These are phyloP conservation scores for Yamadazyma triangularis DNA, from an alignment of 1,139 yeast species.

Conservation along the genomic window DNA sequence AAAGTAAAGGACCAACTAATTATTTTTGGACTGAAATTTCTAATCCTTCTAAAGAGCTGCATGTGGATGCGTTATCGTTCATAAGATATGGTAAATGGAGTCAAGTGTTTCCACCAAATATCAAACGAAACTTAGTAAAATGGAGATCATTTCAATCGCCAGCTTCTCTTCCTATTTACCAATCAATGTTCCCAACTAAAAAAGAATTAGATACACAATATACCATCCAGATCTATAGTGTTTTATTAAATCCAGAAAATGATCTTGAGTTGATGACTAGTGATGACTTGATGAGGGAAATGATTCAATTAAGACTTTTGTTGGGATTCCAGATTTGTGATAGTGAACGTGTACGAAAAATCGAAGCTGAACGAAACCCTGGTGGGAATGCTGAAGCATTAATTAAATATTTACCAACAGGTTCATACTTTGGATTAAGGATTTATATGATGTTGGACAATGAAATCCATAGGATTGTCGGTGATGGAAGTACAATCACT, in stretches of 20 bases:
- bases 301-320: constrained; percentile 78
- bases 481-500: constrained; percentile 67
- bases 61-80: constrained; percentile 35
- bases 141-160: constrained; percentile 95
- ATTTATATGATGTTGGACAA: constrained; percentile 74
- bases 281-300: constrained; percentile 70
- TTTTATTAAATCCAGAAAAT: constrained; percentile 53
- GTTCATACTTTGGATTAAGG: constrained; percentile 49
- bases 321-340: constrained; percentile 89
- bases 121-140: constrained; percentile 64
- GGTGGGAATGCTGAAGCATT: constrained; percentile 50
- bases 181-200: constrained; percentile 69
- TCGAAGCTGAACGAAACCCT: constrained; percentile 59
- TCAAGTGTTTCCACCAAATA: constrained; percentile 73
- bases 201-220: constrained; percentile 62
- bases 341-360: constrained; percentile 59
- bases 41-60: constrained; percentile 63
- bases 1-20: constrained; percentile 13
- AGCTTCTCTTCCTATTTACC: constrained; percentile 81
- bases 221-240: constrained; percentile 61
- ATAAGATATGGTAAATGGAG: constrained; percentile 67
- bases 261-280: constrained; percentile 49
- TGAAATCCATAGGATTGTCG: constrained; percentile 78
- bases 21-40: constrained; percentile 61
- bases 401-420: constrained; percentile 38